Base-by-base conservation (phyloP, 331 rosid genomes). In the Acacia concinna region DNA sequence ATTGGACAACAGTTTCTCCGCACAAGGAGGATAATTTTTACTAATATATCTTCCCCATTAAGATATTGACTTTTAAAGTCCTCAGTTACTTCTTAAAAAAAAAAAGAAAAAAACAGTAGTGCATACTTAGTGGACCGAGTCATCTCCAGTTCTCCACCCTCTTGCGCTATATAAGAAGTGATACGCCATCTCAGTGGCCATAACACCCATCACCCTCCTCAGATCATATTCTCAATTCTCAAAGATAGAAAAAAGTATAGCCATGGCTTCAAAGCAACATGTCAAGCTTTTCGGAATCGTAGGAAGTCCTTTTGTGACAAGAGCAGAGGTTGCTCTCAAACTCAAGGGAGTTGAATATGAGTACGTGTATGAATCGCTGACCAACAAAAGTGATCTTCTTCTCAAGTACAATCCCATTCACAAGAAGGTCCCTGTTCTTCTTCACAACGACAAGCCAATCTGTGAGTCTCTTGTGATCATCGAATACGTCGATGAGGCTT, bases 301-400 rank as follows among this genome's bases (percentile, higher is more conserved):
- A 3, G 71, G 71, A 41, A 56, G 77, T 38, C 40, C 77, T 12
- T 57, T 41, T 8, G 30, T n/a, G 20, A 5, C 41, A 3, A 69
- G 82, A 40, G 77, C 28, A 66, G 77, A 78, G 8, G 4, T 78
- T n/a, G 64, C 81, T 6, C 75, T 78, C 57, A 78, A 68, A 54
- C 75, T 78, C 17, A 78, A 67, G 75, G 81, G 68, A 51, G 23
- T 68, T 11, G 38, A 78, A 70, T 70, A 78, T 2, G 71, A 41
- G 9, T 69, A 41, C 63, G 1, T 44, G 1, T 6, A 41, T 0
- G 74, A 41, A 43, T 43, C 74, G 2, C 10, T 68, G 13, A 2
- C 56, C 1, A 3, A 47, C 12, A 69, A 78, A 35, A 78, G 82
- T 8, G 46, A 68, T 6, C 57, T 20, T 15, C 69, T 69, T 3